Evolutionary conservation across 495 filamentous ascomycete species (phyloP), one percentile per base, ranked within the genome.

Genomic region (Talaromyces thailandensis): DNA sequence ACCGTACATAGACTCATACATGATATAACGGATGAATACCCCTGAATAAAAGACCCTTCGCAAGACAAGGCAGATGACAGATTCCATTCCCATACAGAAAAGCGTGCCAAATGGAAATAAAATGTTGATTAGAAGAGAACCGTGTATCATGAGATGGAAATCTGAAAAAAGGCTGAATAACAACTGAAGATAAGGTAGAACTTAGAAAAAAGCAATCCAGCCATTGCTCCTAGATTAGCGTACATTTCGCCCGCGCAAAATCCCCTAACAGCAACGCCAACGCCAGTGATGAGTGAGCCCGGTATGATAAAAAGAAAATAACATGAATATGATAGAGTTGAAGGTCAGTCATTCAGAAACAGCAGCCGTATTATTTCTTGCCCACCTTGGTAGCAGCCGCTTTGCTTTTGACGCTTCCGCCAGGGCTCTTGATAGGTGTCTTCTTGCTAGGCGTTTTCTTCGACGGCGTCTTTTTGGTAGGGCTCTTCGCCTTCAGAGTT

Each of bases 401-500:
- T 21, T 23, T 57, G 55, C 55, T 56, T 43, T 51, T 61, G 43
- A 51, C 28, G 26, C 45, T 61, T 12, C 59, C 59, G 21, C 40
- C 31, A 7, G 59, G 59, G 28, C 23, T 61, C 43, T 61, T 61
- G 11, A 32, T 51, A 31, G 59, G 59, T 6, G 57, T 59, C 29
- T 26, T 43, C 23, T 59, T 59, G 57, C 23, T 43, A 26, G 57
- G 57, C 4, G 59, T 61, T 28, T 31, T 45, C 58, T 60, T 52
- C 7, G 28, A 52, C 12, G 45, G 59, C 8, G 59, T 61, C 43
- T 61, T 61, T 21, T 61, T 61, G n/a, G 31, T 35, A 32, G 57
- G 59, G 25, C 59, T 61, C n/a, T 61, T 61, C 26, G 40, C 11
- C n/a, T 61, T 61, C 24, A 61, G 7, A 8, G 59, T 61, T 24